Evolutionary conservation across 169 alveolate genomes (phyloP), one percentile per base, ranked within the genome.

Genomic region (Plasmodium coatneyi): DNA sequence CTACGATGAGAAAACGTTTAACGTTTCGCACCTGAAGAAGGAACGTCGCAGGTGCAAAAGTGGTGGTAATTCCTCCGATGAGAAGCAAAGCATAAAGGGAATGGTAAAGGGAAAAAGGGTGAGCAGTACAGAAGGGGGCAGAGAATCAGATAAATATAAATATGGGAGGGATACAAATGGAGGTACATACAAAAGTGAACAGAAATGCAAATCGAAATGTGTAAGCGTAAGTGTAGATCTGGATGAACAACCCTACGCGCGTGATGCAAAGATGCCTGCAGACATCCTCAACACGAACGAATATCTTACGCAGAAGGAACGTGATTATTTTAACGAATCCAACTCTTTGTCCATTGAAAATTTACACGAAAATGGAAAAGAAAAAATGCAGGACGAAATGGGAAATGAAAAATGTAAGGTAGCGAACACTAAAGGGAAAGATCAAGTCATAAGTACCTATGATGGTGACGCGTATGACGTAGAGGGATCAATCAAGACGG

Each of bases 271-370:
- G 25, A n/a, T 39, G 25, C 71, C 43, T 30, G 39, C 39, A 46
- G 79, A 74, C 54, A 46, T 82, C 14, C 60, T 25, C 36, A 52
- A 72, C 36, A 84, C 25, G 16, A 32, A 82, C 19, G 83, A 84
- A 84, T n/a, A 71, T 16, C 36, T 84, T 32, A 71, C 16, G n/a
- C 36, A 87, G 52, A 43, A 79, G 39, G 87, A 39, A 78, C 79
- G 43, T 78, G 56, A 84, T 36, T 60, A 66, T 72, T 84, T 84
- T 34, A 60, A 60, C n/a, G 28, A 12, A 30, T 52, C 83, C 39
- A 28, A 19, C 78, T 46, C 76, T 4, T 84, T 84, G 34, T 84
- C 81, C 43, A 84, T 32, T 71, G 92, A 49, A 46, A 32, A 39
- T 71, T 56, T 82, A 39, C 71, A 72, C 25, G 80, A 72, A 46